Evolutionary conservation across 805 yeast genomes (phyloP).

Genomic region (Yarrowia osloensis): DNA sequence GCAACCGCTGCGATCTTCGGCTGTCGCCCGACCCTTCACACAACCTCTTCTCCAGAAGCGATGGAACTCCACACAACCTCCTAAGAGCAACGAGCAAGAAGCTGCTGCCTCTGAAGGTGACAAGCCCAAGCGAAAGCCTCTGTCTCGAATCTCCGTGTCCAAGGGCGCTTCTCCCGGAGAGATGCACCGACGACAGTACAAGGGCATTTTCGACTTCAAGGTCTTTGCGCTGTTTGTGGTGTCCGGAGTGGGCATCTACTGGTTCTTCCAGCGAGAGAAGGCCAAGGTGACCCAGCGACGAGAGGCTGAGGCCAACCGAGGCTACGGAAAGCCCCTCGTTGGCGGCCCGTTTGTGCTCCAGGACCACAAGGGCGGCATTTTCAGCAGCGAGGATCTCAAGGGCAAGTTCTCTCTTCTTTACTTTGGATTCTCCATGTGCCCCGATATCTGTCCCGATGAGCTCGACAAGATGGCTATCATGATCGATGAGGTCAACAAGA

Average conservation of each 20-base stretch:
- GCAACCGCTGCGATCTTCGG: not conserved
- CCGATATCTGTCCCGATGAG: slow-evolving; percentile 98
- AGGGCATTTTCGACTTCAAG: slow-evolving; percentile 68
- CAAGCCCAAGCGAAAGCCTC: slow-evolving; percentile 18
- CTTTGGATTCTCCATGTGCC: slow-evolving; percentile 97
- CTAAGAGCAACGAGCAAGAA: not conserved
- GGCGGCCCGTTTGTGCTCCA: slow-evolving; percentile 84
- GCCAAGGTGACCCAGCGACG: slow-evolving; percentile 69
- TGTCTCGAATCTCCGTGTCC: slow-evolving; percentile 22
- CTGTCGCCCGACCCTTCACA: not conserved
- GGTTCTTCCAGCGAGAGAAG: slow-evolving; percentile 74
- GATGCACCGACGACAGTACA: slow-evolving; percentile 40
- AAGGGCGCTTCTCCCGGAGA: slow-evolving; percentile 31
- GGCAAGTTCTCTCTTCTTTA: slow-evolving; percentile 85
- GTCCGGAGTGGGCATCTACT: slow-evolving; percentile 72
- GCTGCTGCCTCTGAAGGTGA: not conserved
- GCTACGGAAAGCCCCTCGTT: slow-evolving; percentile 86
- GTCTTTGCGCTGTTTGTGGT: slow-evolving; percentile 66
- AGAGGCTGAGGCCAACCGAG: slow-evolving; percentile 82
- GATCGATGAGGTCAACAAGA: slow-evolving; percentile 58
- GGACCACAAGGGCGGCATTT: slow-evolving; percentile 68
- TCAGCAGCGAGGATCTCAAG: slow-evolving; percentile 73
- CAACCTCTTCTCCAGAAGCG: slow-evolving; percentile 8
- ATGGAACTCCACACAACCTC: slow-evolving; percentile 30
- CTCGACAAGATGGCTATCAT: slow-evolving; percentile 84